phyloP scores from a whole-genome alignment of 2,329 filamentous ascomycete genomes.

The Thielaviopsis populi region DNA sequence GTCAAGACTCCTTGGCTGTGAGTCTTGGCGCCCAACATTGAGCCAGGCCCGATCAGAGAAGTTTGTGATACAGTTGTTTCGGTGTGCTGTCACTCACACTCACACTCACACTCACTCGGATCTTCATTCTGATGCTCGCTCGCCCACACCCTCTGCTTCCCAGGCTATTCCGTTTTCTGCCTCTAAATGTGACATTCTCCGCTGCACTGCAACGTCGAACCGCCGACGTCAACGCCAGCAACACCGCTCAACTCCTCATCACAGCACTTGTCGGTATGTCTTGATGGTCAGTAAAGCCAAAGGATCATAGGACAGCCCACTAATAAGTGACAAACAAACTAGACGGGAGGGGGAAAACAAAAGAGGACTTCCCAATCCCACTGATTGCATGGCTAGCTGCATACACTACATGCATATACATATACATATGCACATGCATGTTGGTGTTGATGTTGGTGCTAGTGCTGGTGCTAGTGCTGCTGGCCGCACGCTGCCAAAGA shows the following conservation, averaged over 20 bases:
- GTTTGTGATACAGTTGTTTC: too few relatives aligned
- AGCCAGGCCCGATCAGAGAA: too few relatives aligned
- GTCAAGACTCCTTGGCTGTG: too few relatives aligned
- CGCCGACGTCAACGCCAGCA: neutral
- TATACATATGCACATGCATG: too few relatives aligned
- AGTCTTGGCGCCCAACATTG: too few relatives aligned
- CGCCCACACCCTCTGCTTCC: neutral
- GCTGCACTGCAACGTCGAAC: neutral
- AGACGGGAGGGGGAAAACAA: neutral
- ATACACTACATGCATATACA: neutral
- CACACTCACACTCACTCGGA: neutral
- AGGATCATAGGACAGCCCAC: neutral
- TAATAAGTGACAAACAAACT: neutral
- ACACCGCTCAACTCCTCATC: neutral
- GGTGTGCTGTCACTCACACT: neutral
- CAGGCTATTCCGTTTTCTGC: neutral
- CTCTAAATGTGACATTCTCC: neutral
- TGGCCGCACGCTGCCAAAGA: slow-evolving; percentile 3
- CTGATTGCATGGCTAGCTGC: neutral
- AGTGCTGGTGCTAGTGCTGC: too few relatives aligned
- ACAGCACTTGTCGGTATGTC: neutral
- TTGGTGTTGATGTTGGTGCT: too few relatives aligned
- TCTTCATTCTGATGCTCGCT: neutral
- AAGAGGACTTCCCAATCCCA: neutral
- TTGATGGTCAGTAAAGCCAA: neutral